These are phyloP conservation scores for Eucalyptus fibrosa DNA, from an alignment of 345 rosid genomes.

Conservation along the genomic window DNA sequence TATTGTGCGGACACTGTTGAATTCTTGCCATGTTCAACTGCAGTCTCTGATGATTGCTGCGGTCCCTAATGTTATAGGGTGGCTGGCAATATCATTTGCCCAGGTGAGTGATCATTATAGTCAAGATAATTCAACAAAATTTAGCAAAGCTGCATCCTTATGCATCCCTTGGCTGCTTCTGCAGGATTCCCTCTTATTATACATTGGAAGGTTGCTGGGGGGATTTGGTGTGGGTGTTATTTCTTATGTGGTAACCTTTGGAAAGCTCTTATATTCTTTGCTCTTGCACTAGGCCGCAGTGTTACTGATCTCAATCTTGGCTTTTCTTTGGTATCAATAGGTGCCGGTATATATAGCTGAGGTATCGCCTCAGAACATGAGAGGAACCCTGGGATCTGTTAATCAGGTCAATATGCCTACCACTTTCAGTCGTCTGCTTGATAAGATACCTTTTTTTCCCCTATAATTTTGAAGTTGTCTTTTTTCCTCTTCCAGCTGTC, in stretches of 20 bases:
- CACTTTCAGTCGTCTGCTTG: not conserved
- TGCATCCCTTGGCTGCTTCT: not conserved
- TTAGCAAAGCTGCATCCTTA: no score
- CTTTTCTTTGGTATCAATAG: slow-evolving; percentile 5
- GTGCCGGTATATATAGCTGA: slow-evolving; percentile 81
- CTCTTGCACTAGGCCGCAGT: not conserved
- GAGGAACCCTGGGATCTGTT: slow-evolving; percentile 66
- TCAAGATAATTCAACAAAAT: not conserved
- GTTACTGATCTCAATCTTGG: not conserved
- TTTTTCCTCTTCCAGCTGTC: slow-evolving; percentile 30
- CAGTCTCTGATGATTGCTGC: slow-evolving; percentile 72
- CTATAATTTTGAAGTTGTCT: not conserved
- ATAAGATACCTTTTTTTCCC: not conserved
- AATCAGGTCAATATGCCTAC: slow-evolving; percentile 30
- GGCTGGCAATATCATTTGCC: slow-evolving; percentile 60
- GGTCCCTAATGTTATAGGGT: slow-evolving; percentile 62
- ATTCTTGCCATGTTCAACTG: slow-evolving; percentile 11
- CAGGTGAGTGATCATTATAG: slow-evolving; percentile 17
- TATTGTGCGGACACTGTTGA: slow-evolving; percentile 17
- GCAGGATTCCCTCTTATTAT: slow-evolving; percentile 61
- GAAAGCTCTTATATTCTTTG: not conserved
- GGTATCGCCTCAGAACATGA: slow-evolving; percentile 61
- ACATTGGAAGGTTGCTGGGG: slow-evolving; percentile 65
- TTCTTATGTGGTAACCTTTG: slow-evolving; percentile 45
- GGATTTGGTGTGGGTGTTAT: slow-evolving; percentile 78